These are phyloP conservation scores for Retiboletus flavoniger DNA, from an alignment of 1,284 basidiomycete species.

Conservation along the genomic window DNA sequence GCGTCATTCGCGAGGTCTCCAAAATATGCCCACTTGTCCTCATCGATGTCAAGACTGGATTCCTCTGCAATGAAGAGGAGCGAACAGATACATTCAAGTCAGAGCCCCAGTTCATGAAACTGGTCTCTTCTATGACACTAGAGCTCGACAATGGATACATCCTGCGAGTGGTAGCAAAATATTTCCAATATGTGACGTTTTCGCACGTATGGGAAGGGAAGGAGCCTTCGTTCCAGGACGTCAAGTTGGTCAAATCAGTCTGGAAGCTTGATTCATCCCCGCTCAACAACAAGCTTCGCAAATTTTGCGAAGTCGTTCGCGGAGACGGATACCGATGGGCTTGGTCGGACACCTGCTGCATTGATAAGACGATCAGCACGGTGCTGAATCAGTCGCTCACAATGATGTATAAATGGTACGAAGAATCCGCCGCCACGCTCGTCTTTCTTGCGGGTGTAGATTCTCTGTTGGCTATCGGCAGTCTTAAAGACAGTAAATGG, in stretches of 20 bases:
- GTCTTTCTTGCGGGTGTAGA: neutral
- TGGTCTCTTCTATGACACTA: neutral
- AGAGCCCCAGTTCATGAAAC: neutral
- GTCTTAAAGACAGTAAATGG: conserved; percentile 10
- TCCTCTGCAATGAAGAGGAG: neutral
- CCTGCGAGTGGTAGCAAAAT: neutral
- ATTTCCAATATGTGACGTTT: conserved; percentile 11
- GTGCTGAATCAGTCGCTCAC: neutral
- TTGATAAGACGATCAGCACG: neutral
- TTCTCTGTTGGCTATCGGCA: neutral
- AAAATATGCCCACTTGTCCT: conserved; percentile 1
- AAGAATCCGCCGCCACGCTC: neutral
- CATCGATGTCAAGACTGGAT: conserved; percentile 9
- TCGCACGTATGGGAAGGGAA: conserved; percentile 9
- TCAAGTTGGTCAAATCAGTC: no score
- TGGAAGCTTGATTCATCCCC: neutral
- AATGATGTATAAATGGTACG: neutral
- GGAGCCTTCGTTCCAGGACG: neutral
- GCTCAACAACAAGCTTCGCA: neutral
- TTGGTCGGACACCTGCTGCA: neutral
- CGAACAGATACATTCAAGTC: conserved; percentile 8
- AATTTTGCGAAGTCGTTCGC: neutral
- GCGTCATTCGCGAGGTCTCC: neutral
- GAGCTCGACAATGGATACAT: neutral
- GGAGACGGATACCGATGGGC: neutral